A percentile compares a stretch with the other conserved stretches of the same genome.
Evolutionary conservation across 768 basidiomycete genomes (phyloP).

Genomic region (Mycena crocata): DNA sequence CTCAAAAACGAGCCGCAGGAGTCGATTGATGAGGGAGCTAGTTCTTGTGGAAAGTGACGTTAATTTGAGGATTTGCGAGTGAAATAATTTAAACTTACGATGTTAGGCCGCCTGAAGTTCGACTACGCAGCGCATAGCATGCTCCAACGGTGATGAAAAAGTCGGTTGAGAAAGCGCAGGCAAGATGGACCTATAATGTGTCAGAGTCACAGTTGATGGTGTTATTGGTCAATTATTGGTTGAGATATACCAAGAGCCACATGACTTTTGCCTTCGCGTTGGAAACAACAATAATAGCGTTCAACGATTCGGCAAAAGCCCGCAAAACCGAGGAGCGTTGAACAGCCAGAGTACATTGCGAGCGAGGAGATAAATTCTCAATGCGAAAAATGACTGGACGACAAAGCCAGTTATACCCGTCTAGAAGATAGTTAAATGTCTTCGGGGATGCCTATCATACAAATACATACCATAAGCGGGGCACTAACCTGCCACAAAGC

Average conservation of each 20-base stretch:
- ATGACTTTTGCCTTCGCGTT: constrained; percentile 26
- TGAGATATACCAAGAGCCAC: constrained; percentile 26
- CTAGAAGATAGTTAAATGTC: not conserved
- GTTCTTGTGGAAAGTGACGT: constrained; percentile 8
- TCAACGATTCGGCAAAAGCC: constrained; percentile 16
- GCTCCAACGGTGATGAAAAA: constrained; percentile 27
- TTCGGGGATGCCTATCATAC: not conserved
- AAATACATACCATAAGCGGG: constrained; percentile 21
- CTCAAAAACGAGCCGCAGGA: constrained; percentile 29
- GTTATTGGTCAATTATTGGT: no score
- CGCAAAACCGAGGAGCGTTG: constrained; percentile 29
- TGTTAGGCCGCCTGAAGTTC: constrained; percentile 18
- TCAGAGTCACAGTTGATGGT: not conserved
- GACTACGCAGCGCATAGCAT: constrained; percentile 11
- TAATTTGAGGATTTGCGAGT: not conserved
- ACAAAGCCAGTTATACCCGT: constrained; percentile 19
- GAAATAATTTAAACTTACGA: constrained; percentile 2
- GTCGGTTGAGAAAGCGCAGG: constrained; percentile 28
- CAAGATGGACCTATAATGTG: constrained; percentile 22
- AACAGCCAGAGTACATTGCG: constrained; percentile 12
- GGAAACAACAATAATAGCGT: constrained; percentile 26
- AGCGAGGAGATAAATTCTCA: constrained; percentile 26
- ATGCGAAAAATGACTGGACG: constrained; percentile 30
- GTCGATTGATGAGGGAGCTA: constrained; percentile 21
- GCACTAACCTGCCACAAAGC: constrained; percentile 32